Conservation (phyloP, 192 early-diverging fungal genomes). For the Gamsiella multidivaricata region DNA sequence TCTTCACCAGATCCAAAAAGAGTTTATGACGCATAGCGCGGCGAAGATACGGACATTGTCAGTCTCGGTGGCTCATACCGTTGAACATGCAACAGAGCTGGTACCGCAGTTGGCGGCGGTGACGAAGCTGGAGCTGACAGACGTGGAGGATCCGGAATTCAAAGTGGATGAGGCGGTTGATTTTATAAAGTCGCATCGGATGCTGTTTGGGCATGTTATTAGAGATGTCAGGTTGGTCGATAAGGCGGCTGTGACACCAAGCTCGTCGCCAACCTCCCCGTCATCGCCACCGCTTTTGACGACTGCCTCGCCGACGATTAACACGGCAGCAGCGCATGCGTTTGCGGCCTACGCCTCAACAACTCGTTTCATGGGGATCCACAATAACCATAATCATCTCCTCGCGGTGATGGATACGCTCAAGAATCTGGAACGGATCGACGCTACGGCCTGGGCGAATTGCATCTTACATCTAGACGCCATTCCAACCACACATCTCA, state of each 20-base stretch:
- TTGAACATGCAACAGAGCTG: conserved; percentile 17
- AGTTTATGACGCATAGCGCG: conserved; percentile 32
- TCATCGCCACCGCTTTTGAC: not conserved
- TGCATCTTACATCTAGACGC: conserved; percentile 28
- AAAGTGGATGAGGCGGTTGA: conserved; percentile 18
- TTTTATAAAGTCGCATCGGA: conserved; percentile 45
- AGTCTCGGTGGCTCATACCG: conserved; percentile 8
- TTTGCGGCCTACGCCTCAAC: not conserved
- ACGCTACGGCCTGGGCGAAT: conserved; percentile 23
- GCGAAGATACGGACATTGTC: conserved; percentile 27
- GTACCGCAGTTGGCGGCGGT: conserved; percentile 22
- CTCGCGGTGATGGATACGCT: conserved; percentile 10
- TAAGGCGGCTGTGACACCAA: not conserved
- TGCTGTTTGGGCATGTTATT: conserved; percentile 31
- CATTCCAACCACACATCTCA: not conserved
- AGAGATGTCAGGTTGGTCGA: conserved; percentile 14
- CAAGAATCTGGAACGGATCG: conserved; percentile 22
- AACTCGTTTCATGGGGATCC: not conserved
- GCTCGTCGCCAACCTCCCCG: not conserved
- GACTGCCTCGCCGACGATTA: too few species aligned
- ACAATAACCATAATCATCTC: not conserved
- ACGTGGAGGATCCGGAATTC: conserved; percentile 23
- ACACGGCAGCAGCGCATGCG: not conserved
- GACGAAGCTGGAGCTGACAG: conserved; percentile 32
- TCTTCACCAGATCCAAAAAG: conserved; percentile 30